Percentiles rank a stretch among this genome's conserved stretches.
phyloP scores from a whole-genome alignment of 345 rosid species.

The Citrus cavaleriei region DNA sequence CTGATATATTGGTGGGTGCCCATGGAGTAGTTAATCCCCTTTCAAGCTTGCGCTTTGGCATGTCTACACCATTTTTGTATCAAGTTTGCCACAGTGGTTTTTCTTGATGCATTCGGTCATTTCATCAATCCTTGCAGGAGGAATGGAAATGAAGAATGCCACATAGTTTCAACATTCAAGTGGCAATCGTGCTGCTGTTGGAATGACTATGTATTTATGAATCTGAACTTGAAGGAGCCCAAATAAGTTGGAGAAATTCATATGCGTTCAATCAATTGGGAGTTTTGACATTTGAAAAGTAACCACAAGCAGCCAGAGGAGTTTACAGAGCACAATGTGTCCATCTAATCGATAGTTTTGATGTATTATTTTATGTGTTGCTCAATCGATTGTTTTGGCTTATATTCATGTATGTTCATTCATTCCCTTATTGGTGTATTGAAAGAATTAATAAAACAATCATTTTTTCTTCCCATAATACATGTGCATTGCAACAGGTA shows the following conservation, averaged over 20 bases:
- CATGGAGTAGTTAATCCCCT: slow-evolving; percentile 1
- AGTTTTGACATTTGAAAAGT: no score
- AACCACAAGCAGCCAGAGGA: neutral
- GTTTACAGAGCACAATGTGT: no score
- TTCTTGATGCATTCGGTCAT: neutral
- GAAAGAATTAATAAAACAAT: neutral
- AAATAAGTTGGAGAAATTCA: neutral
- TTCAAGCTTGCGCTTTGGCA: neutral
- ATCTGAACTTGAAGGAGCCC: neutral
- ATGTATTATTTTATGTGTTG: neutral
- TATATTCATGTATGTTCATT: neutral
- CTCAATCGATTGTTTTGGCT: neutral
- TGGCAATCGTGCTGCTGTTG: no score
- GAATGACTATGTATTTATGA: no score
- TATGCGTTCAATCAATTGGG: no score
- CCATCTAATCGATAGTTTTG: neutral
- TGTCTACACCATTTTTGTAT: neutral
- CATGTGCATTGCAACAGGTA: no score
- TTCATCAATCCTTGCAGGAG: neutral
- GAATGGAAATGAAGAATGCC: neutral
- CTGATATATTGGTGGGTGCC: slow-evolving; percentile 6
- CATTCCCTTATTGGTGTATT: neutral
- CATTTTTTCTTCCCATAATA: no score
- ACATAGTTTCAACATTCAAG: neutral
- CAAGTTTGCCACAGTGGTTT: neutral